Evolutionary conservation across 2,329 filamentous ascomycete species (phyloP).

Genomic region (Didymella pomorum): DNA sequence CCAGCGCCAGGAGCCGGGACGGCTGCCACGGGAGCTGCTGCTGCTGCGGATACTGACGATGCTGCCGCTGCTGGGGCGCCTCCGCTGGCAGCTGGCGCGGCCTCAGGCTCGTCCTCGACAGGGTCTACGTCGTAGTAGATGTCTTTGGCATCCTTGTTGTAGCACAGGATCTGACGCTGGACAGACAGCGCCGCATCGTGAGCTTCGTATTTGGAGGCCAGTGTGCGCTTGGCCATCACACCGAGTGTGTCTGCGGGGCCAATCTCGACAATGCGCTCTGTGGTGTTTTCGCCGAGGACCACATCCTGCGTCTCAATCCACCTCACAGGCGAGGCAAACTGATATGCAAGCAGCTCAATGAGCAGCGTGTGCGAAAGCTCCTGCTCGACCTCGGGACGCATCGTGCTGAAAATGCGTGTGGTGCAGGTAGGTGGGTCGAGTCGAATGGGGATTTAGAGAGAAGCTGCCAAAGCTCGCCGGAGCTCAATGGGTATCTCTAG

Average conservation of each 20-base stretch:
- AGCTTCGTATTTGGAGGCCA: constrained; percentile 97
- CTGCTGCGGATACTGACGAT: constrained; percentile 60
- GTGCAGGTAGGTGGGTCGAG: constrained; percentile 23
- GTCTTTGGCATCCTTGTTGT: constrained; percentile 99
- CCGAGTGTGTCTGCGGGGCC: constrained; percentile 96
- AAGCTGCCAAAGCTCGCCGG: constrained; percentile 30
- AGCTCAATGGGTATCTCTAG: constrained; percentile 41
- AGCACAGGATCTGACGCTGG: constrained; percentile 96
- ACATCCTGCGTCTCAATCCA: constrained; percentile 99
- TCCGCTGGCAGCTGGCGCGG: constrained; percentile 58
- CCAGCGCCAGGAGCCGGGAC: constrained; percentile 74
- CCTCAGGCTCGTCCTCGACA: constrained; percentile 76
- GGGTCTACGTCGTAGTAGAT: constrained; percentile 99
- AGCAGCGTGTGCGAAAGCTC: constrained; percentile 98
- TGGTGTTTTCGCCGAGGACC: constrained; percentile 92
- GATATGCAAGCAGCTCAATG: constrained; percentile 97
- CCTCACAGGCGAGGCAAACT: constrained; percentile 97
- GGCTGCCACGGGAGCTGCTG: constrained; percentile 59
- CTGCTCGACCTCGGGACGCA: constrained; percentile 99
- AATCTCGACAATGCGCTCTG: constrained; percentile 97
- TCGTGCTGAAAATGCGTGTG: constrained; percentile 57
- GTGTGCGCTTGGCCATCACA: constrained; percentile 94
- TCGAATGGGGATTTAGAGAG: constrained; percentile 15
- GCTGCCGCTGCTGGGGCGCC: constrained; percentile 54
- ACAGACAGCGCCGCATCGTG: constrained; percentile 97